These are phyloP conservation scores for Colletotrichum sp. DNA, from an alignment of 2,329 filamentous ascomycete species.

Conservation along the genomic window DNA sequence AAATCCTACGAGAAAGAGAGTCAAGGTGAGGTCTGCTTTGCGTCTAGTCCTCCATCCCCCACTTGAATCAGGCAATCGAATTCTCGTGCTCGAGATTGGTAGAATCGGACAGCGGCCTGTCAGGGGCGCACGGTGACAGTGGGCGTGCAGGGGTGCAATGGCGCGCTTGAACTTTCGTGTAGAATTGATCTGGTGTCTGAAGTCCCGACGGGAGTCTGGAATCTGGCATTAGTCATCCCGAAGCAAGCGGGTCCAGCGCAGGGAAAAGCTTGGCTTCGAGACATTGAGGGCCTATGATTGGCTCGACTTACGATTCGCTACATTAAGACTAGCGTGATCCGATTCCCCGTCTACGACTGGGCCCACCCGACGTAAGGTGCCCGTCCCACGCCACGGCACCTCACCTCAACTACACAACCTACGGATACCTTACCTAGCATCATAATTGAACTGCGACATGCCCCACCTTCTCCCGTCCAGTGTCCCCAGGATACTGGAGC, in stretches of 20 bases:
- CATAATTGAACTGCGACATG: not conserved
- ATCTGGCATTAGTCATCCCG: not conserved
- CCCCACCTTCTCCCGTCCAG: not conserved
- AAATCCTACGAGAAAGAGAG: not conserved
- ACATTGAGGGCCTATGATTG: not conserved
- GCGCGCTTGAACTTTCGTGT: not conserved
- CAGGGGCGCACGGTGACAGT: not conserved
- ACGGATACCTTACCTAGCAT: not conserved
- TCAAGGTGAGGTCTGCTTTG: not conserved
- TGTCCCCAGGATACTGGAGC: not conserved
- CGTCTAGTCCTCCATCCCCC: not conserved
- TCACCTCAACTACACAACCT: too few species aligned
- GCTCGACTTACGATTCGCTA: not conserved
- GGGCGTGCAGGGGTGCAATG: not conserved
- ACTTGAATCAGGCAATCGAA: slow-evolving; percentile 10
- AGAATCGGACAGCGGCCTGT: not conserved
- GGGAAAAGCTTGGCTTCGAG: not conserved
- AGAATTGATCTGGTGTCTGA: not conserved
- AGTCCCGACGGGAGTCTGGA: not conserved
- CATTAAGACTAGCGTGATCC: not conserved
- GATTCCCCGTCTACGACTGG: not conserved
- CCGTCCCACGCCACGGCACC: not conserved
- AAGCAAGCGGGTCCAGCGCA: not conserved
- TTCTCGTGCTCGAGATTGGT: slow-evolving; percentile 5
- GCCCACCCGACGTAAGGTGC: not conserved